Evolutionary conservation across 1,139 yeast species (phyloP).

Genomic region (Suhomyces maxii): DNA sequence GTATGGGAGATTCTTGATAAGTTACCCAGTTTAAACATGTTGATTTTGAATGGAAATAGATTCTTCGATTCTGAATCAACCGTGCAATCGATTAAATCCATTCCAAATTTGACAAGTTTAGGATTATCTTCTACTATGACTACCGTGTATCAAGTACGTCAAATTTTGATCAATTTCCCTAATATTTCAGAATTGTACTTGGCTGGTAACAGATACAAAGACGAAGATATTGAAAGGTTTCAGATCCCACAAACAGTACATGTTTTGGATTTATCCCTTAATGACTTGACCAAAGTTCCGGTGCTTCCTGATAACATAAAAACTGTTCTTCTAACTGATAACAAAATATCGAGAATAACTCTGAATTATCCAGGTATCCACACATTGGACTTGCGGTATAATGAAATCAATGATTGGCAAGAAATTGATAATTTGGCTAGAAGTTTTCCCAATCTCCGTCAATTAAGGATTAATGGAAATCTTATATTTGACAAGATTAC

Average conservation of each 20-base stretch:
- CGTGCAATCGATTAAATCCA: no score
- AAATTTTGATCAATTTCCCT: constrained; percentile 43
- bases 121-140: constrained; percentile 18
- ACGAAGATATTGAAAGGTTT: constrained; percentile 19
- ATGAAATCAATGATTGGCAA: constrained; percentile 47
- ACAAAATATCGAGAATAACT: constrained; percentile 17
- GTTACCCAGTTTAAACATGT: constrained; percentile 37
- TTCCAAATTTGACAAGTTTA: constrained; percentile 7
- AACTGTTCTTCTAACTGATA: constrained; percentile 27
- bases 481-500: constrained; percentile 44
- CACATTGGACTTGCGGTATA: constrained; percentile 49
- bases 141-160: constrained; percentile 7
- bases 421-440: constrained; percentile 42
- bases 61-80: constrained; percentile 22
- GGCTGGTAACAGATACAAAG: constrained; percentile 46
- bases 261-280: constrained; percentile 47
- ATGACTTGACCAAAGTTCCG: constrained; percentile 39
- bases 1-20: constrained; percentile 37
- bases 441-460: constrained; percentile 37
- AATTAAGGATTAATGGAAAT: constrained; percentile 53
- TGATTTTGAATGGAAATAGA: constrained; percentile 67
- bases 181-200: constrained; percentile 42
- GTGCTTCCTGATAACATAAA: constrained; percentile 4
- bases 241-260: constrained; percentile 18
- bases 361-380: constrained; percentile 3